Percentiles rank a stretch among this genome's conserved stretches.
These are phyloP conservation scores for Xenoacremonium recifei DNA, from an alignment of 2,329 filamentous ascomycete species.

Conservation along the genomic window DNA sequence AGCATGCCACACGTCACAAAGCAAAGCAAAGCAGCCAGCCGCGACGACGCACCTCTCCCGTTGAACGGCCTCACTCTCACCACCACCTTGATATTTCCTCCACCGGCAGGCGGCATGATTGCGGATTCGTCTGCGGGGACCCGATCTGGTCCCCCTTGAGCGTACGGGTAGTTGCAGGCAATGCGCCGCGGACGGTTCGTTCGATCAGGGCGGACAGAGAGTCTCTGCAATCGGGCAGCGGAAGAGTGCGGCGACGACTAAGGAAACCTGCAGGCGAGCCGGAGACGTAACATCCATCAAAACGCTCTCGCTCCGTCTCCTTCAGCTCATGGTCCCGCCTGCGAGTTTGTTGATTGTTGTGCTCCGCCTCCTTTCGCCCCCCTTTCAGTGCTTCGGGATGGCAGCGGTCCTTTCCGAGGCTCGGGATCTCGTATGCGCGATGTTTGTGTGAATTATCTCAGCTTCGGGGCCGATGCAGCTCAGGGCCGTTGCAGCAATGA, in stretches of 20 bases:
- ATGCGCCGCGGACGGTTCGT: slow-evolving; percentile 25
- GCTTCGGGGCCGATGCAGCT: background rate
- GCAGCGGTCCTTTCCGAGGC: slow-evolving; percentile 6
- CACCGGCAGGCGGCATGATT: slow-evolving; percentile 56
- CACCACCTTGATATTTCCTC: slow-evolving; percentile 99
- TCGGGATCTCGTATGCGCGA: too few species aligned
- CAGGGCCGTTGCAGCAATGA: slow-evolving; percentile 20
- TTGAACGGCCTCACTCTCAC: slow-evolving; percentile 96
- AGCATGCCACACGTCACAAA: too few species aligned
- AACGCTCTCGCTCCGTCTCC: too few species aligned
- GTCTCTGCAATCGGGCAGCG: slow-evolving; percentile 2
- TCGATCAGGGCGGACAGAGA: slow-evolving; percentile 11
- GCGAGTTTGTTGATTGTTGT: slow-evolving; percentile 11
- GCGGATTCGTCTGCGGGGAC: slow-evolving; percentile 32
- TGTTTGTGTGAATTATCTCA: too few species aligned
- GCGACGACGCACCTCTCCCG: slow-evolving; percentile 68
- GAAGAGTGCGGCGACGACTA: slow-evolving; percentile 6
- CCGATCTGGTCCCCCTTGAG: slow-evolving; percentile 33
- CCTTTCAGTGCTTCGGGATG: slow-evolving; percentile 13
- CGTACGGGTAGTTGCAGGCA: slow-evolving; percentile 19
- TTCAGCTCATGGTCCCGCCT: slow-evolving; percentile 24
- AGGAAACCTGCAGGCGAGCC: slow-evolving; percentile 13
- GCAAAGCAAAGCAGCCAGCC: too few species aligned
- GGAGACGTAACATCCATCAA: slow-evolving; percentile 18
- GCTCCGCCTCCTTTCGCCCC: too few species aligned